These are phyloP conservation scores for Talaromyces sp. DNA, from an alignment of 2,329 filamentous ascomycete species.

Conservation along the genomic window DNA sequence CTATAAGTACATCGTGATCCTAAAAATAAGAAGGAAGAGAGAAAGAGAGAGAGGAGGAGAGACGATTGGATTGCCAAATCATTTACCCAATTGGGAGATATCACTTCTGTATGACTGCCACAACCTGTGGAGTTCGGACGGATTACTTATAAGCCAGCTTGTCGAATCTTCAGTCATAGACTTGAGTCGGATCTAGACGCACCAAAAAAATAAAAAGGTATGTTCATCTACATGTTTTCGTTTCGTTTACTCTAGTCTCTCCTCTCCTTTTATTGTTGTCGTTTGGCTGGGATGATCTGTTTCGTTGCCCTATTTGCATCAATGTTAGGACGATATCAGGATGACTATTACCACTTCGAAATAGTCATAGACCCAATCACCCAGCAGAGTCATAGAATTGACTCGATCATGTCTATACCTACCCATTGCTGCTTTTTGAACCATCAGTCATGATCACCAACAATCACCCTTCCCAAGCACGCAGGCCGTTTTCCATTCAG, in stretches of 20 bases:
- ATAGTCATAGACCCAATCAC: background rate
- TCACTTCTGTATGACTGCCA: background rate
- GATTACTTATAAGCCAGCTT: background rate
- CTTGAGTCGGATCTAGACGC: background rate
- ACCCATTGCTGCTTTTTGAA: background rate
- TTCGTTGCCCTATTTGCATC: background rate
- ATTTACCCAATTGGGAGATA: background rate
- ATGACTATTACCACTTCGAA: background rate
- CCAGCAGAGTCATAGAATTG: background rate
- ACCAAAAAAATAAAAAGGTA: background rate
- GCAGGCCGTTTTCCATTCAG: background rate
- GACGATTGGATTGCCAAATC: background rate
- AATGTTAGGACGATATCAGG: too few relatives aligned
- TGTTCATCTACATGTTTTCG: background rate
- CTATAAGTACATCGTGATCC: background rate
- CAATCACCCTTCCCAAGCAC: background rate
- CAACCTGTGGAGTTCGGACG: background rate
- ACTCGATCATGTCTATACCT: background rate
- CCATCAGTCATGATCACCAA: background rate
- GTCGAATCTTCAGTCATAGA: background rate
- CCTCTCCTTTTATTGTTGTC: too few relatives aligned
- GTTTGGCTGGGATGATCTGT: too few relatives aligned
- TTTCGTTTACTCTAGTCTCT: too few relatives aligned
- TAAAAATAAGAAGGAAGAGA: background rate
- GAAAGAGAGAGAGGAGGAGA: background rate